These are phyloP conservation scores for Debaryomyces fabryi DNA, from an alignment of 1,139 yeast species.

Conservation along the genomic window DNA sequence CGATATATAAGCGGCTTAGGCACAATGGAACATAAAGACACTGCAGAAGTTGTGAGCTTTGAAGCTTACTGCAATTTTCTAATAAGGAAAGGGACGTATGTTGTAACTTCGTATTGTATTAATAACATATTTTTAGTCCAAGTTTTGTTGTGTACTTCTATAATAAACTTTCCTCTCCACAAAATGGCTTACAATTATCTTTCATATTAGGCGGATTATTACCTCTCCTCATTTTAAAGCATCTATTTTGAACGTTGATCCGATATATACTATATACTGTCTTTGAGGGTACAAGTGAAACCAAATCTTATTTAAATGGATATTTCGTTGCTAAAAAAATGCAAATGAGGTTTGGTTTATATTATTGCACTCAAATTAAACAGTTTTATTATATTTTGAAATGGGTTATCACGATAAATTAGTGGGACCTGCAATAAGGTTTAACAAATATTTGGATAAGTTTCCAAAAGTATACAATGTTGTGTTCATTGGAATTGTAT, in stretches of 20 bases:
- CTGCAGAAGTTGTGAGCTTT: background rate
- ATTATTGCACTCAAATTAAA: background rate
- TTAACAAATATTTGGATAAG: slow-evolving; percentile 32
- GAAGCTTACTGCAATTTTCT: background rate
- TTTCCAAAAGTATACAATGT: slow-evolving; percentile 44
- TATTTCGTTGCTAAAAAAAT: too few species aligned
- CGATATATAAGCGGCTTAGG: background rate
- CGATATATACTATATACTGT: background rate
- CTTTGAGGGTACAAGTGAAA: background rate
- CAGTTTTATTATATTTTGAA: background rate
- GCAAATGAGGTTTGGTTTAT: background rate
- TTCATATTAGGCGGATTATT: background rate
- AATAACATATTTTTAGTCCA: background rate
- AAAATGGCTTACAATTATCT: background rate
- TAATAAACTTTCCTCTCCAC: background rate
- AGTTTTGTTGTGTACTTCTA: background rate
- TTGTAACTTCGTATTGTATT: background rate
- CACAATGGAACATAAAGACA: background rate
- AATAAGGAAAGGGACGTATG: too few species aligned
- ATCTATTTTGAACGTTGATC: background rate
- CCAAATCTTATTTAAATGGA: too few species aligned
- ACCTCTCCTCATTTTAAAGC: background rate
- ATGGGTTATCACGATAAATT: slow-evolving; percentile 39
- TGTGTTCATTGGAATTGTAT: slow-evolving; percentile 42
- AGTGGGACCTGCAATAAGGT: slow-evolving; percentile 28